Conservation (phyloP, 2,329 filamentous ascomycete species). For the Fragosphaeria purpurea region DNA sequence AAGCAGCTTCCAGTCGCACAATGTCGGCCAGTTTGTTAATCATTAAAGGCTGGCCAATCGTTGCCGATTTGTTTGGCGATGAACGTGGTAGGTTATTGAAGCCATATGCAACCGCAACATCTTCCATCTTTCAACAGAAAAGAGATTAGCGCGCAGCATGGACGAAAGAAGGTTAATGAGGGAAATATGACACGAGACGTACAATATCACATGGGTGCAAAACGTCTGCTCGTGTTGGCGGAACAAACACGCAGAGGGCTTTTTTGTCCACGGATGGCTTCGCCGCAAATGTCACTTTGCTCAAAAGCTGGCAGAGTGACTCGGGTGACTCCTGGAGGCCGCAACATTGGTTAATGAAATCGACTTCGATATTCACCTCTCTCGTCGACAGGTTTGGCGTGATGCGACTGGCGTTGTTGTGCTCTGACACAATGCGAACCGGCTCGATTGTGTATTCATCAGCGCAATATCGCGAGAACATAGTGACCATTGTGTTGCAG, state of each 20-base stretch:
- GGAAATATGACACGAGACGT: conserved; percentile 6
- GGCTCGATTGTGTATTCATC: conserved; percentile 91
- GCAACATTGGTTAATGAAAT: conserved; percentile 89
- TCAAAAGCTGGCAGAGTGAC: conserved; percentile 68
- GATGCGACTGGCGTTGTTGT: conserved; percentile 75
- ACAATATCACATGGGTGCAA: conserved; percentile 87
- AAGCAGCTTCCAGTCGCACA: conserved; percentile 76
- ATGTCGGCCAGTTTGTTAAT: conserved; percentile 96
- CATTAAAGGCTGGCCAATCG: conserved; percentile 73
- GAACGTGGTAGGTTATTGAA: conserved; percentile 91
- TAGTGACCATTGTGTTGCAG: conserved; percentile 80
- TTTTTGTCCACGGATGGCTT: conserved; percentile 60
- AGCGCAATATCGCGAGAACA: conserved; percentile 88
- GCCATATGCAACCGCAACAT: conserved; percentile 90
- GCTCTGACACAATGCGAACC: conserved; percentile 81
- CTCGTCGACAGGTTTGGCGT: conserved; percentile 74
- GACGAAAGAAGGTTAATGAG: neutral
- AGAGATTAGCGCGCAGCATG: neutral
- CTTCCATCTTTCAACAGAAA: conserved; percentile 59
- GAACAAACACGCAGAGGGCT: conserved; percentile 71
- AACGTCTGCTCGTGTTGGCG: conserved; percentile 84
- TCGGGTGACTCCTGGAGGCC: conserved; percentile 67
- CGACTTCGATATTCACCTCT: conserved; percentile 69
- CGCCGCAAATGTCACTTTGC: conserved; percentile 82
- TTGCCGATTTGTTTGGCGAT: conserved; percentile 76